Conservation (phyloP, 345 rosid species). For the Syzygium aromaticum region DNA sequence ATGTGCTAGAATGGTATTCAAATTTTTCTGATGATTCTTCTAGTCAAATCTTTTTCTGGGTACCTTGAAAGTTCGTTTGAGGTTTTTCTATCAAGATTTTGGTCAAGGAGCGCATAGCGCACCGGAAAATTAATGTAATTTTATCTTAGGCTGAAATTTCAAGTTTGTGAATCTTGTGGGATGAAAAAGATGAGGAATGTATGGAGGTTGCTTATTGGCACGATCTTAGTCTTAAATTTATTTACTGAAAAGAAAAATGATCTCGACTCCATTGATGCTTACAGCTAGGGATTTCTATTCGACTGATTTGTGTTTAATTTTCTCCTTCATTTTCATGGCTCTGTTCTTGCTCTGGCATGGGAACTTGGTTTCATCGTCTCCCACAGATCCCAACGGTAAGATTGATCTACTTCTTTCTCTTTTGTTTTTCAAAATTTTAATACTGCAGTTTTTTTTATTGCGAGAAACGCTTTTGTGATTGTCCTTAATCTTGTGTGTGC, state of each 20-base stretch:
- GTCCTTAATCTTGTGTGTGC: no score
- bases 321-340: not conserved
- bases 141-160: not conserved
- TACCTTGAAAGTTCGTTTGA: not conserved
- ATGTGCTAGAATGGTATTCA: not conserved
- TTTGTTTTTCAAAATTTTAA: not conserved
- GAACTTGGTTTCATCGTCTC: conserved; percentile 5
- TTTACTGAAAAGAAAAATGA: not conserved
- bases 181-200: not conserved
- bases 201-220: not conserved
- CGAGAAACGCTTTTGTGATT: no score
- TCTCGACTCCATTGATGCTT: not conserved
- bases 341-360: conserved; percentile 6
- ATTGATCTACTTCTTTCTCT: not conserved
- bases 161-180: not conserved
- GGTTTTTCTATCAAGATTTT: not conserved
- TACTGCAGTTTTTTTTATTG: no score
- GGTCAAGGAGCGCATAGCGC: not conserved
- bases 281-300: not conserved
- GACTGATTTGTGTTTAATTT: not conserved
- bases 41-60: not conserved
- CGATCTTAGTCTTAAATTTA: not conserved
- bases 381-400: not conserved
- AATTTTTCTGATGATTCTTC: not conserved
- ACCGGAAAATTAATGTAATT: not conserved